Percentiles rank a stretch among this genome's conserved stretches.
Evolutionary conservation across 2,329 filamentous ascomycete genomes (phyloP).

Genomic region (Cercospora sp.): DNA sequence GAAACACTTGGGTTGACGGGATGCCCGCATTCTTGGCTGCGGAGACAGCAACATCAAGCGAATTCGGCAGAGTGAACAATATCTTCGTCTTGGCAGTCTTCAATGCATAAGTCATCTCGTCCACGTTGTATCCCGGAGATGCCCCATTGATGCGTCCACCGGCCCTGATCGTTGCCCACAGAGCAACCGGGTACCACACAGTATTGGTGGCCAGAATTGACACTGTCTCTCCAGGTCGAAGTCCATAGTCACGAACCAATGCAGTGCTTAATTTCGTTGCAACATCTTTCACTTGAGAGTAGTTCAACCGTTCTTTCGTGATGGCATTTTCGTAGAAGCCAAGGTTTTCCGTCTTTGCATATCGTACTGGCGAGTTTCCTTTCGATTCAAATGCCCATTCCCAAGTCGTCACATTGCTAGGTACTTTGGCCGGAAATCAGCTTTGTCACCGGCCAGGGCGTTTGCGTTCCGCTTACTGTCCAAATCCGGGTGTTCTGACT

Average conservation of each 20-base stretch:
- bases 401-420: conserved; percentile 57
- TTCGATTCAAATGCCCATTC: conserved; percentile 61
- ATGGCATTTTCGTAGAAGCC: conserved; percentile 59
- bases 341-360: conserved; percentile 37
- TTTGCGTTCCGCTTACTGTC: conserved; percentile 37
- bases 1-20: conserved; percentile 51
- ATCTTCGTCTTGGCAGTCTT: conserved; percentile 58
- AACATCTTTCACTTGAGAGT: conserved; percentile 56
- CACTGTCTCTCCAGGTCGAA: conserved; percentile 57
- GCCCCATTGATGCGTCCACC: conserved; percentile 61
- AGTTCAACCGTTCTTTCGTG: conserved; percentile 60
- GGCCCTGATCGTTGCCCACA: conserved; percentile 56
- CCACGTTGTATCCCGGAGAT: conserved; percentile 63
- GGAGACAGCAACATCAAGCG: conserved; percentile 54
- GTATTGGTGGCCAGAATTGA: conserved; percentile 63
- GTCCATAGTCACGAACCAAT: conserved; percentile 55
- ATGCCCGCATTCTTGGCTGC: conserved; percentile 57
- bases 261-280: conserved; percentile 61
- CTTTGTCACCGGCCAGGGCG: not conserved
- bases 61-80: conserved; percentile 56
- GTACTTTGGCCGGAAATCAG: conserved; percentile 45
- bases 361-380: conserved; percentile 50
- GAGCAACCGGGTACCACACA: conserved; percentile 66
- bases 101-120: conserved; percentile 66
- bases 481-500: conserved; percentile 46